Conservation (phyloP, 1,284 basidiomycete species). For the Athelia psychrophila region DNA sequence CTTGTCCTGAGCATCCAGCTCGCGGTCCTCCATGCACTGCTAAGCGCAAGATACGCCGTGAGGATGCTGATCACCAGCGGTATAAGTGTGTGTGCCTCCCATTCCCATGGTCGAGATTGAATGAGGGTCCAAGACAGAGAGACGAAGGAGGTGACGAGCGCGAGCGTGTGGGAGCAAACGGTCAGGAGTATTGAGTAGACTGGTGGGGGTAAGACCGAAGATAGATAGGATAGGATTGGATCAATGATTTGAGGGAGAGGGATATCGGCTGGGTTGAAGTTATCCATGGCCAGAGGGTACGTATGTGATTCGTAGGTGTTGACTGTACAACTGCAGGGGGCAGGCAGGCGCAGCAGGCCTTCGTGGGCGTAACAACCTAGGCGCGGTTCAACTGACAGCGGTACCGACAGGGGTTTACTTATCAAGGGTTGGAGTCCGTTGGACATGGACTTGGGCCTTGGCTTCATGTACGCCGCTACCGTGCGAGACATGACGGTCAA, state of each 20-base stretch:
- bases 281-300: background rate
- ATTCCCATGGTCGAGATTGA: conserved; percentile 50
- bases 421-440: too few species aligned
- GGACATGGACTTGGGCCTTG: too few species aligned
- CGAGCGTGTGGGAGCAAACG: conserved; percentile 51
- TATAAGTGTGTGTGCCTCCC: conserved; percentile 64
- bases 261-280: conserved; percentile 21
- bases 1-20: conserved; percentile 65
- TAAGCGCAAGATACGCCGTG: conserved; percentile 67
- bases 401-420: too few species aligned
- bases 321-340: too few species aligned
- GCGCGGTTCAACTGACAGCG: too few species aligned
- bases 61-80: conserved; percentile 73
- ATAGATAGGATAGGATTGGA: conserved; percentile 51
- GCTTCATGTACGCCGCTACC: too few species aligned
- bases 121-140: conserved; percentile 45
- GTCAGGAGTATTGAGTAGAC: conserved; percentile 49
- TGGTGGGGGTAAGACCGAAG: conserved; percentile 51
- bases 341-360: too few species aligned
- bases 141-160: conserved; percentile 47
- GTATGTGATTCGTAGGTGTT: background rate
- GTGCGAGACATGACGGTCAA: too few species aligned
- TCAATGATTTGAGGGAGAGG: conserved; percentile 41
- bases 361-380: too few species aligned
- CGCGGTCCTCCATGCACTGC: conserved; percentile 73